Evolutionary conservation across 2,329 filamentous ascomycete genomes (phyloP).

Genomic region (Fusarium sp.): DNA sequence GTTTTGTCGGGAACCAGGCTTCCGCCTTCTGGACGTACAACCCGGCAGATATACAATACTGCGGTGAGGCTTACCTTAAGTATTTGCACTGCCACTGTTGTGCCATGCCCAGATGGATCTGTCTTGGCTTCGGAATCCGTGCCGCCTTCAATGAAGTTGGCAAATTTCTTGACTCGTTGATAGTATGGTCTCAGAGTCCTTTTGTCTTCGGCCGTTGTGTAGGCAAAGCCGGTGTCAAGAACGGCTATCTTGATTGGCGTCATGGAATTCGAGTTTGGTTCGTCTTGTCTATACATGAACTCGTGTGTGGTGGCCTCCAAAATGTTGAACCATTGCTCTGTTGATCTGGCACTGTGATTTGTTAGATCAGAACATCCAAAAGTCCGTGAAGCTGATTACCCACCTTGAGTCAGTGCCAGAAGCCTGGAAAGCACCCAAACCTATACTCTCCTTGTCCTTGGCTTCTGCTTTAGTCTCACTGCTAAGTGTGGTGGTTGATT

Average conservation of each 20-base stretch:
- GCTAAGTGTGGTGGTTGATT: not conserved
- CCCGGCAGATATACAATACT: not conserved
- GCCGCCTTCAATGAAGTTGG: not conserved
- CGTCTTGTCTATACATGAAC: not conserved
- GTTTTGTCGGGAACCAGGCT: not conserved
- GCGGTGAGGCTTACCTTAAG: not conserved
- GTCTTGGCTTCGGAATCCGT: not conserved
- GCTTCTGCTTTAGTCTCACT: not conserved
- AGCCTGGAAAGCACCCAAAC: not conserved
- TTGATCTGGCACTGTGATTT: not conserved
- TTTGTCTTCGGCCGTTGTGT: not conserved
- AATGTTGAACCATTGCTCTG: not conserved
- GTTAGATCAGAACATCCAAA: not conserved
- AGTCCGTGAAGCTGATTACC: accelerated
- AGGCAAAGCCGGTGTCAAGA: not conserved
- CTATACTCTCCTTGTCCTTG: not conserved
- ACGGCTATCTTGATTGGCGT: not conserved
- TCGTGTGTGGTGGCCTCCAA: not conserved
- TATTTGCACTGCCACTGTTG: not conserved
- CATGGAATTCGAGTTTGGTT: accelerated
- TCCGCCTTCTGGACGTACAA: not conserved
- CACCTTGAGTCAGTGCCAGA: not conserved
- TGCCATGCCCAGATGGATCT: not conserved
- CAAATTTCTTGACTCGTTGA: not conserved
- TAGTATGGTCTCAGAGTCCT: not conserved